Evolutionary conservation across 2,329 filamentous ascomycete genomes (phyloP).

Genomic region (Colletotrichum tamarilloi): DNA sequence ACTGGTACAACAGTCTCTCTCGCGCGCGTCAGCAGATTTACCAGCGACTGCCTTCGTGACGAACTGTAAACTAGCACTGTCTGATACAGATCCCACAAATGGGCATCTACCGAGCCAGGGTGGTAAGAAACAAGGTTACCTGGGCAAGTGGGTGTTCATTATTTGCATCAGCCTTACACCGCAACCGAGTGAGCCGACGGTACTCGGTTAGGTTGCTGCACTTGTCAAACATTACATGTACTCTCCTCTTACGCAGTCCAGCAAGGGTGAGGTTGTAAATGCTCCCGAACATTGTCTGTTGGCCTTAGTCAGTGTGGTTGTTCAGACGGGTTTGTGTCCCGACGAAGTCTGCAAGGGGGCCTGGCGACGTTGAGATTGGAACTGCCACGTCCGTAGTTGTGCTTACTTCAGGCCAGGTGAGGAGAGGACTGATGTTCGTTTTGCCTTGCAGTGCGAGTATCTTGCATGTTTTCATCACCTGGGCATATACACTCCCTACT

Average conservation of each 20-base stretch:
- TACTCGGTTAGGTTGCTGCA: not conserved
- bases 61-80: not conserved
- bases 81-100: not conserved
- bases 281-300: not conserved
- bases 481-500: too few species aligned
- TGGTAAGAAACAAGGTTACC: not conserved
- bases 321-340: not conserved
- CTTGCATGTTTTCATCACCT: not conserved
- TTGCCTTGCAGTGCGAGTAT: not conserved
- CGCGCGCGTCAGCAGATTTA: not conserved
- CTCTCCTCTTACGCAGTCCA: not conserved
- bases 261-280: not conserved
- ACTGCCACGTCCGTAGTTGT: not conserved
- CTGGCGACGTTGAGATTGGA: not conserved
- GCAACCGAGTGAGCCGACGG: not conserved
- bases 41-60: not conserved
- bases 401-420: not conserved
- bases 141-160: not conserved
- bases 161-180: slow-evolving; percentile 15
- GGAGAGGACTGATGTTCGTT: not conserved
- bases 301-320: not conserved
- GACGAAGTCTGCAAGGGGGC: not conserved
- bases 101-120: not conserved
- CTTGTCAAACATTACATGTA: not conserved
- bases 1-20: not conserved